Conservation (phyloP, 441 rosid genomes). For the Mallotus japonicus region DNA sequence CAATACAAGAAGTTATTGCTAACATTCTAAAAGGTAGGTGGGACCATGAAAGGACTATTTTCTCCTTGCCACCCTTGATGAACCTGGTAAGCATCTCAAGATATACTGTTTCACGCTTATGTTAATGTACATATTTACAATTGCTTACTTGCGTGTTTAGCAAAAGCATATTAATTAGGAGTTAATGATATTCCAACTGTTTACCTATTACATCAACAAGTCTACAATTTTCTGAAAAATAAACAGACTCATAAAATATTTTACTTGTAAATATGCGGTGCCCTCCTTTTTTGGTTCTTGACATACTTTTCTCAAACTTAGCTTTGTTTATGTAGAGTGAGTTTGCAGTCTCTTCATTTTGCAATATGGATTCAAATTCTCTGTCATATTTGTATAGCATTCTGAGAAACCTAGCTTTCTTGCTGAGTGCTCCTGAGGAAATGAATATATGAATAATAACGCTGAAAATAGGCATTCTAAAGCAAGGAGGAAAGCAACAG, state of each 20-base stretch:
- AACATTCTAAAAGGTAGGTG: slow-evolving; percentile 68
- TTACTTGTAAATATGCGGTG: not conserved
- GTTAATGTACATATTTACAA: not conserved
- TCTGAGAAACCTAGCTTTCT: not conserved
- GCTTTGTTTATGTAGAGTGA: not conserved
- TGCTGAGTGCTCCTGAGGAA: not conserved
- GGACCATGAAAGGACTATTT: slow-evolving; percentile 85
- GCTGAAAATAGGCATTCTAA: slow-evolving; percentile 1
- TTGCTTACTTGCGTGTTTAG: not conserved
- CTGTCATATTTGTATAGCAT: not conserved
- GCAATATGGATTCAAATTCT: slow-evolving; percentile 2
- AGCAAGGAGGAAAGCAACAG: not conserved
- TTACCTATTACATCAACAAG: not conserved
- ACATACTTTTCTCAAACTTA: not conserved
- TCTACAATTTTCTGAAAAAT: not conserved
- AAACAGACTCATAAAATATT: not conserved
- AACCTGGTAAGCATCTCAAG: slow-evolving; percentile 58
- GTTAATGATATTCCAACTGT: slow-evolving; percentile 1
- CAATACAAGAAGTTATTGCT: slow-evolving; percentile 56
- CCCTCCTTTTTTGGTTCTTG: not conserved
- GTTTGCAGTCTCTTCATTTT: not conserved
- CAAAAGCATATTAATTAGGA: not conserved
- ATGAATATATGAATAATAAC: not conserved
- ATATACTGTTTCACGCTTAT: not conserved
- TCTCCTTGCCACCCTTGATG: slow-evolving; percentile 95